Evolutionary conservation across 331 rosid species (phyloP).

Genomic region (Ulmus americana): DNA sequence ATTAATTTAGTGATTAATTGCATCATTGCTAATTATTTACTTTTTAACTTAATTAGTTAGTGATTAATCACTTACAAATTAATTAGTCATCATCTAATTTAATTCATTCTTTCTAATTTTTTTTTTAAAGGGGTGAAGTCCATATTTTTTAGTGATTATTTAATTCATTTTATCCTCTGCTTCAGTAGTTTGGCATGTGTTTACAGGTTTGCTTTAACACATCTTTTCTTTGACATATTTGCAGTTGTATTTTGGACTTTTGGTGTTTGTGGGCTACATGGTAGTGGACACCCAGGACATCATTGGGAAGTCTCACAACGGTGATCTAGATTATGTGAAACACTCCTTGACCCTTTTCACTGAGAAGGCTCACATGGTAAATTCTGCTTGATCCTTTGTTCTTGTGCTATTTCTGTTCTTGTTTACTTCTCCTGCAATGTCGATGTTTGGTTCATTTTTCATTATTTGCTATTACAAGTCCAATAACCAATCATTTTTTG

Average conservation of each 20-base stretch:
- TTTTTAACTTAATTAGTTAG: too few species aligned
- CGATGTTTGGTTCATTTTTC: neutral
- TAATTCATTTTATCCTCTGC: neutral
- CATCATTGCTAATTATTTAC: too few species aligned
- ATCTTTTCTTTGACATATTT: slow-evolving; percentile 1
- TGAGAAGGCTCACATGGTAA: slow-evolving; percentile 66
- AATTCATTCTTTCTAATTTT: too few species aligned
- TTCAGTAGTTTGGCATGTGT: neutral
- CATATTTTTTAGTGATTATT: too few species aligned
- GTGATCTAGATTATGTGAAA: slow-evolving; percentile 78
- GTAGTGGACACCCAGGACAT: slow-evolving; percentile 81
- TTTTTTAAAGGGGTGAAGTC: too few species aligned
- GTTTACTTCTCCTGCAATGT: too few species aligned
- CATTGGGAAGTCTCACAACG: slow-evolving; percentile 71
- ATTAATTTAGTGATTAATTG: too few species aligned
- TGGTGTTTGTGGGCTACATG: slow-evolving; percentile 67
- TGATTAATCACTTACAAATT: too few species aligned
- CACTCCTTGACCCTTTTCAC: slow-evolving; percentile 79
- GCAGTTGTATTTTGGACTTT: slow-evolving; percentile 84
- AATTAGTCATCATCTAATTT: too few species aligned
- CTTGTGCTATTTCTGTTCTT: too few species aligned
- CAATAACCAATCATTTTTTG: neutral
- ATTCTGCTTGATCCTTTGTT: neutral
- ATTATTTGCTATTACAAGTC: neutral
- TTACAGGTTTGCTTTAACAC: neutral